Conservation (phyloP, 2,329 filamentous ascomycete genomes). For the Lecanicillium sp. region DNA sequence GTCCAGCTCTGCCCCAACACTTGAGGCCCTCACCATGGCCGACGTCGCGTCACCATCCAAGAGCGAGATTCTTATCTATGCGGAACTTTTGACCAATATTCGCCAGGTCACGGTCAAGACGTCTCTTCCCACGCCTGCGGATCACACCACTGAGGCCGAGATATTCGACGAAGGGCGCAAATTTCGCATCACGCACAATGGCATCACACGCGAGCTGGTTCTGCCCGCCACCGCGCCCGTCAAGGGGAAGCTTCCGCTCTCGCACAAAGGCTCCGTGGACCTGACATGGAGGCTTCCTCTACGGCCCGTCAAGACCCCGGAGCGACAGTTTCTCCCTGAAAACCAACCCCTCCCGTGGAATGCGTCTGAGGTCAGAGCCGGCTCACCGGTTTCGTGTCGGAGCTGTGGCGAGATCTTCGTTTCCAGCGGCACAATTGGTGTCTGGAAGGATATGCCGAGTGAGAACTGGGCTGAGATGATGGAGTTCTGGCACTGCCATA, state of each 20-base stretch:
- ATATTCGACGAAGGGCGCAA: conserved; percentile 39
- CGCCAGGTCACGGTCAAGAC: conserved; percentile 56
- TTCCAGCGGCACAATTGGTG: conserved; percentile 31
- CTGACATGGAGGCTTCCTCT: conserved; percentile 52
- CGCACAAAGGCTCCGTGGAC: conserved; percentile 25
- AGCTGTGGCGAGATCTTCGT: conserved; percentile 35
- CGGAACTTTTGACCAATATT: conserved; percentile 60
- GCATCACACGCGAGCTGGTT: conserved; percentile 26
- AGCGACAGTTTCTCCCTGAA: conserved; percentile 26
- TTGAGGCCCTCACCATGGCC: conserved; percentile 16
- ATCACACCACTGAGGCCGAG: conserved; percentile 36
- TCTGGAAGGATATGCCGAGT: conserved; percentile 91
- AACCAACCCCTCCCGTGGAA: conserved; percentile 49
- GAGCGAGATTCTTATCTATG: conserved; percentile 44
- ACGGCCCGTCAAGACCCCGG: conserved; percentile 20
- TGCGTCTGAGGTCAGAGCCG: conserved; percentile 39
- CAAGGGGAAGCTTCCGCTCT: conserved; percentile 32
- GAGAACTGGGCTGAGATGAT: conserved; percentile 99
- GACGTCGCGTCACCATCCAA: conserved; percentile 6
- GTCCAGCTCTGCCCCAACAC: neutral
- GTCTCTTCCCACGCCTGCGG: conserved; percentile 39
- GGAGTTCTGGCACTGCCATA: conserved; percentile 99
- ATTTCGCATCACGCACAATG: conserved; percentile 44
- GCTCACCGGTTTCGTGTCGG: conserved; percentile 38
- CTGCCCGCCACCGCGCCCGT: conserved; percentile 39